Percentiles rank a stretch among this genome's conserved stretches.
These are phyloP conservation scores for Dactylellina sp. DNA, from an alignment of 2,329 filamentous ascomycete species.

Conservation along the genomic window DNA sequence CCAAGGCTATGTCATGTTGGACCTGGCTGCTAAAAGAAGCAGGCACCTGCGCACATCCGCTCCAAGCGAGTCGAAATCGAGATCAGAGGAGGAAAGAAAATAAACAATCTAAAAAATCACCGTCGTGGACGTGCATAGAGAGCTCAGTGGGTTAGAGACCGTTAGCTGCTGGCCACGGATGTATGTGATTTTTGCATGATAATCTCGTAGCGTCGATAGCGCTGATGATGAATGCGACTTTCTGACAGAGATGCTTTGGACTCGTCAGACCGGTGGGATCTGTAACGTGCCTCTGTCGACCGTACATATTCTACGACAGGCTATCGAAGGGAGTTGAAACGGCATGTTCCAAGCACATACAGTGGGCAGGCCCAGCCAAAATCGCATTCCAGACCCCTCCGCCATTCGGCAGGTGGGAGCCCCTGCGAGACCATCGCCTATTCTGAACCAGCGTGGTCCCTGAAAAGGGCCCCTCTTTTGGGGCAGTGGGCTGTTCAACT, in stretches of 20 bases:
- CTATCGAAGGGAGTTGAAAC: not conserved
- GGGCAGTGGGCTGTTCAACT: not conserved
- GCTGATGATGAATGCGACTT: not conserved
- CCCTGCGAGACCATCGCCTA: conserved; percentile 29
- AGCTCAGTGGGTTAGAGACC: no score
- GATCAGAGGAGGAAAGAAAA: not conserved
- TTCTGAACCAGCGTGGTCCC: conserved; percentile 22
- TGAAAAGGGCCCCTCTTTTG: conserved; percentile 29
- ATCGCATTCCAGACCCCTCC: conserved; percentile 1
- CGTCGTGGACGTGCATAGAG: conserved; percentile 12
- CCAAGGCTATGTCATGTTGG: conserved; percentile 2
- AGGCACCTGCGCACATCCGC: conserved; percentile 8
- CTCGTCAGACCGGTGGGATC: not conserved
- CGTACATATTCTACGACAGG: conserved; percentile 30
- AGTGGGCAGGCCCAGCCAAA: not conserved
- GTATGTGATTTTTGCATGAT: no score
- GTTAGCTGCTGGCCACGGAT: no score
- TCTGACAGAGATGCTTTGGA: not conserved
- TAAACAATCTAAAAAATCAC: conserved; percentile 26
- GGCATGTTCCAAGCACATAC: no score
- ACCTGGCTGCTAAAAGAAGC: not conserved
- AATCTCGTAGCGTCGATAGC: no score
- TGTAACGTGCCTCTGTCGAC: conserved; percentile 29
- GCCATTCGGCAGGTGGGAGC: conserved; percentile 25
- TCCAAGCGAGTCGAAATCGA: conserved; percentile 9